Percentiles rank a stretch among this genome's conserved stretches.
These are phyloP conservation scores for Helichrysum umbraculigerum DNA, from an alignment of 129 eudicot genomes.

Conservation along the genomic window DNA sequence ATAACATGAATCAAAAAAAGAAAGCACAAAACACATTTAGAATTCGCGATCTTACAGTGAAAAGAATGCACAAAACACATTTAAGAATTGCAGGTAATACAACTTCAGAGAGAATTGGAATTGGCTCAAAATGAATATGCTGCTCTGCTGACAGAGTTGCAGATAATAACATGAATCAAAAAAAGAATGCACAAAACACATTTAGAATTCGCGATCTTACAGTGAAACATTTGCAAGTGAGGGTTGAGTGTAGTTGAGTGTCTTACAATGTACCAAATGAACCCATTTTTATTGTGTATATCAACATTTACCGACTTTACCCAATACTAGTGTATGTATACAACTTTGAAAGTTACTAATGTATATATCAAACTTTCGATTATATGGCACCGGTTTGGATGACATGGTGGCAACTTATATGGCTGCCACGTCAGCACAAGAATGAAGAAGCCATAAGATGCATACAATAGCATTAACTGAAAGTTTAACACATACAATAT, in stretches of 20 bases:
- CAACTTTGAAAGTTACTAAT: background rate
- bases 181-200: too few species aligned
- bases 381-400: background rate
- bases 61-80: too few species aligned
- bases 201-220: too few species aligned
- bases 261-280: background rate
- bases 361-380: background rate
- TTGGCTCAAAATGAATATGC: slow-evolving; percentile 50
- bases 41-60: too few species aligned
- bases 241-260: too few species aligned
- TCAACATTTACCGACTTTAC: too few species aligned
- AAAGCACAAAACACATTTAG: background rate
- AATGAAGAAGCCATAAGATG: background rate
- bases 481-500: too few species aligned
- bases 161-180: too few species aligned
- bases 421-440: background rate
- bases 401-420: background rate
- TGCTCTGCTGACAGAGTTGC: slow-evolving; percentile 41
- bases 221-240: background rate
- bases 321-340: background rate
- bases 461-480: too few species aligned
- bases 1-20: background rate
- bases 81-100: slow-evolving; percentile 45
- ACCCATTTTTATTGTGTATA: background rate
- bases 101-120: slow-evolving; percentile 40